A percentile compares a stretch with the other conserved stretches of the same genome.
phyloP scores from a whole-genome alignment of 345 rosid genomes.

The Eutrema yunnanense region DNA sequence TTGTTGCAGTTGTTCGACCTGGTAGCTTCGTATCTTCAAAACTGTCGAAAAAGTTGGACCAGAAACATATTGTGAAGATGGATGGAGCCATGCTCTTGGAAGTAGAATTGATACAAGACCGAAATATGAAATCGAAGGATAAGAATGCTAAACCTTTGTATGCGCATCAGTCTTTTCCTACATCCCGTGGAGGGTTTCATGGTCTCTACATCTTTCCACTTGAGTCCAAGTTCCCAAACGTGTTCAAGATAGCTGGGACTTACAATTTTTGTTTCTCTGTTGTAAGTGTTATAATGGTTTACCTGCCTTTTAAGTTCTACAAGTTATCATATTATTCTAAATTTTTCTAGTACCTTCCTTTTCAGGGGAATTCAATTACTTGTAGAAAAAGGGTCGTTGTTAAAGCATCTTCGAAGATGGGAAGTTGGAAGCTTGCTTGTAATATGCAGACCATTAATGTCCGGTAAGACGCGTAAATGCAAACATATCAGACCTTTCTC shows the following conservation, averaged over 20 bases:
- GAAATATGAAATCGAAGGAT: background rate
- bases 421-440: constrained; percentile 37
- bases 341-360: background rate
- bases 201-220: constrained; percentile 59
- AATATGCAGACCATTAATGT: background rate
- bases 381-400: constrained; percentile 35
- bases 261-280: constrained; percentile 44
- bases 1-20: constrained; percentile 72
- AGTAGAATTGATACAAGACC: constrained; percentile 21
- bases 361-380: constrained; percentile 33
- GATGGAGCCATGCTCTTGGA: constrained; percentile 41
- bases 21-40: constrained; percentile 31
- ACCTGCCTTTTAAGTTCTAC: background rate
- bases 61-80: constrained; percentile 43
- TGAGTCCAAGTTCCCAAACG: constrained; percentile 20
- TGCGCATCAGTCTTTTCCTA: constrained; percentile 26
- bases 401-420: constrained; percentile 31
- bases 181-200: constrained; percentile 29
- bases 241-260: constrained; percentile 44
- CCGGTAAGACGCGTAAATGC: constrained; percentile 26
- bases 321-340: background rate
- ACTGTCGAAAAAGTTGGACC: constrained; percentile 37
- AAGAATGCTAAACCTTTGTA: constrained; percentile 2
- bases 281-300: constrained; percentile 28
- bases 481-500: background rate